A percentile compares a stretch with the other conserved stretches of the same genome.
Evolutionary conservation across 2,329 filamentous ascomycete genomes (phyloP).

Genomic region (Colletotrichum tamarilloi): DNA sequence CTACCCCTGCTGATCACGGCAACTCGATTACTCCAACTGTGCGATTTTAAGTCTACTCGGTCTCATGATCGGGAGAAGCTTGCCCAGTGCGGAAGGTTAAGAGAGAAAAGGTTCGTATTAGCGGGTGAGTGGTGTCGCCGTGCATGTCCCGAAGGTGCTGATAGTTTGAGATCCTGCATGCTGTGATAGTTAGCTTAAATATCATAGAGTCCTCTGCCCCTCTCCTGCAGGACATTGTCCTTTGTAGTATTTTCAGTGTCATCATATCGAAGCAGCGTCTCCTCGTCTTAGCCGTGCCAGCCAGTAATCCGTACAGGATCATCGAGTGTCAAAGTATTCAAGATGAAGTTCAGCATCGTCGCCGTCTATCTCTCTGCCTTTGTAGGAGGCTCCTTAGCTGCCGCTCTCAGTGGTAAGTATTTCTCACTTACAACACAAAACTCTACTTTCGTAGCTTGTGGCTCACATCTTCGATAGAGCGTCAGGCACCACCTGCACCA

Average conservation of each 20-base stretch:
- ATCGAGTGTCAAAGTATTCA: not conserved
- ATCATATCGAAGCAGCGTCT: not conserved
- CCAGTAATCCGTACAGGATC: not conserved
- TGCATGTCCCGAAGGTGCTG: not conserved
- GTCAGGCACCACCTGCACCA: slow-evolving; percentile 19
- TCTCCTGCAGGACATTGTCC: not conserved
- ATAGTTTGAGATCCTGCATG: not conserved
- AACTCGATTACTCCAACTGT: not conserved
- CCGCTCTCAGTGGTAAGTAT: slow-evolving; percentile 9
- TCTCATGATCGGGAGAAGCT: slow-evolving; percentile 26
- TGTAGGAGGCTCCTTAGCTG: slow-evolving; percentile 9
- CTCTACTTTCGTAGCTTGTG: not conserved
- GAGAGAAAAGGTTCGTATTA: slow-evolving; percentile 17
- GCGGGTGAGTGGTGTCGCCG: not conserved
- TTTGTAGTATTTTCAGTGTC: not conserved
- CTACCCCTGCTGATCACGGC: slow-evolving; percentile 6
- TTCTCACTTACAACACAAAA: rapidly evolving
- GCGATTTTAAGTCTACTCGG: not conserved
- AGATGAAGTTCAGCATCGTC: slow-evolving; percentile 20
- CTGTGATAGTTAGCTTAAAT: slow-evolving; percentile 9
- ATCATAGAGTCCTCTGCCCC: slow-evolving; percentile 12
- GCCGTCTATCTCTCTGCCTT: slow-evolving; percentile 14
- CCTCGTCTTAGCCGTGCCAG: not conserved
- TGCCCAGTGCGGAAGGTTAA: slow-evolving; percentile 23
- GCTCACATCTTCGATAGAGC: slow-evolving; percentile 1